Evolutionary conservation across 2,329 filamentous ascomycete genomes (phyloP).

Genomic region (Cercospora berteroae): DNA sequence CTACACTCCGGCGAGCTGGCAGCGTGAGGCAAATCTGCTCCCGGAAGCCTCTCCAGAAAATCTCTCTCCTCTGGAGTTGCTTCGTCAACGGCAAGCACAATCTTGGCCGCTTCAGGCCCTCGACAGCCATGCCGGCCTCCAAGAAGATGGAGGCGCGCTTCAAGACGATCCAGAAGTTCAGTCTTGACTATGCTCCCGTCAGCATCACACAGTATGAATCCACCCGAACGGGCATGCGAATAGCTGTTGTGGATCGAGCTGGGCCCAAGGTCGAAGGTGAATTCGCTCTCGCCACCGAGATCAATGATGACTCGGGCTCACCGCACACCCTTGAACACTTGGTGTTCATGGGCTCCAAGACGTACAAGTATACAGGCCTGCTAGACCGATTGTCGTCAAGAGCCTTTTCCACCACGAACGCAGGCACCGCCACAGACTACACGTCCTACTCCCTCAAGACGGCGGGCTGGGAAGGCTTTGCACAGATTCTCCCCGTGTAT

Average conservation of each 20-base stretch:
- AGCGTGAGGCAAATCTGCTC: neutral
- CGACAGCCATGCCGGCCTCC: constrained; percentile 31
- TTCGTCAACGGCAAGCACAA: neutral
- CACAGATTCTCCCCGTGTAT: constrained; percentile 90
- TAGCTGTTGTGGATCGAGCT: constrained; percentile 85
- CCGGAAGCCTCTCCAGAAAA: neutral
- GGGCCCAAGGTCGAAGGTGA: constrained; percentile 95
- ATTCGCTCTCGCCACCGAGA: constrained; percentile 94
- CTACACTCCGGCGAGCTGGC: neutral
- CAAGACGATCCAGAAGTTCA: constrained; percentile 79
- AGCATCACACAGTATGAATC: constrained; percentile 95
- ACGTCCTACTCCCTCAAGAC: constrained; percentile 95
- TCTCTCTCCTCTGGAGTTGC: neutral
- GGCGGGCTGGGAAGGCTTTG: constrained; percentile 95
- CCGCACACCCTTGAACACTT: constrained; percentile 58
- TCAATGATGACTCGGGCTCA: constrained; percentile 93
- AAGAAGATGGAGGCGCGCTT: constrained; percentile 59
- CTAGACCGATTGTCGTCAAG: constrained; percentile 91
- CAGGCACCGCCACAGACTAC: constrained; percentile 95
- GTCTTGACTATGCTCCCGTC: constrained; percentile 84
- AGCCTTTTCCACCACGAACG: constrained; percentile 91
- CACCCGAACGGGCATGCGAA: constrained; percentile 87
- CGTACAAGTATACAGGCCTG: constrained; percentile 90
- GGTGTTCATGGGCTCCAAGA: constrained; percentile 73
- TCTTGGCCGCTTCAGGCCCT: neutral